Evolutionary conservation across 176 grass and related monocot genomes (phyloP), one percentile per base, ranked within the genome.

Genomic region (Luzula sylvatica): DNA sequence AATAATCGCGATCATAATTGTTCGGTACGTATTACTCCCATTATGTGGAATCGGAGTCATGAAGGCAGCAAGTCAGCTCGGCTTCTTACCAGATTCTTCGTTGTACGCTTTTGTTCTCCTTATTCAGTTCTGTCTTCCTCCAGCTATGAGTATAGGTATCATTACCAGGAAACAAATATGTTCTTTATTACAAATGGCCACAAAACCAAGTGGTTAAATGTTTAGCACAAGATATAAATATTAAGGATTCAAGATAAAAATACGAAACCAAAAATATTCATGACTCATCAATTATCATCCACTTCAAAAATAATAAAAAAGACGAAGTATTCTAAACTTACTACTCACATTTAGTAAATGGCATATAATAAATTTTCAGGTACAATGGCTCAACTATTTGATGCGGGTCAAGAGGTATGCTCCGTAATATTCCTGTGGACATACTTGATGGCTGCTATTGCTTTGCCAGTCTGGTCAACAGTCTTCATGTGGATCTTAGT

Each of bases 61-160:
- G 3, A 65, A 22, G 18, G 63, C 52, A 25, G 87, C 87, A 23
- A 26, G 13, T 21, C 21, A 62, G 18, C 78, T 76, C 38, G 71
- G 87, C 6, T 82, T 82, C 35, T 60, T 94, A 40, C 87, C 82
- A n/a, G 40, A 14, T 15, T 79, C 78, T 70, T 77, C 82, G 15
- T 30, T 86, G 16, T 87, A 79, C 48, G 61, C 52, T 15, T 87
- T 58, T 15, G 72, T 87, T 14, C 64, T 83, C 27, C 54, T 94
- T 8, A 24, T 77, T 21, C 88, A 94, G 24, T 83, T 71, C 30
- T 74, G 78, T 1, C 55, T 94, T 19, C 78, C 72, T 23, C 79
- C 72, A 0, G 82, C 75, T 58, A 87, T 80, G 78, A 71, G 68
- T 29, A 52, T 80, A 3, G 72, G 72, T 83, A 65, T 26, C n/a